Percentiles rank a stretch among this genome's conserved stretches.
Evolutionary conservation across 1,284 basidiomycete genomes (phyloP).

Genomic region (Entoloma clypeatum): DNA sequence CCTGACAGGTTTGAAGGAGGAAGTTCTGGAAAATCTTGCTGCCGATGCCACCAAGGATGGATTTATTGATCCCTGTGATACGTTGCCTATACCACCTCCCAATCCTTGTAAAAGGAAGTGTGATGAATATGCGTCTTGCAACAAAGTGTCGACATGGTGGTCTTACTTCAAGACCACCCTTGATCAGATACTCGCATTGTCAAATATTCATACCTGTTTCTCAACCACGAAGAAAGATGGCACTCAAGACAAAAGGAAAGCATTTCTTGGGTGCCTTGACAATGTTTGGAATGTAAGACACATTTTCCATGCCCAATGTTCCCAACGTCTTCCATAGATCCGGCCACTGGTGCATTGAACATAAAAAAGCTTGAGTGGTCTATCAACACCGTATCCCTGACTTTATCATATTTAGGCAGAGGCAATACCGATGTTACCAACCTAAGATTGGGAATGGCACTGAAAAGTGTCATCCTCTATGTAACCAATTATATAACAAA

Average conservation of each 20-base stretch:
- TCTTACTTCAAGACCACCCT: constrained; percentile 8
- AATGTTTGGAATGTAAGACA: constrained; percentile 24
- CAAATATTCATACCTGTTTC: constrained; percentile 20
- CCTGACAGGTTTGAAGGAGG: constrained; percentile 14
- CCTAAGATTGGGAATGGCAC: constrained; percentile 28
- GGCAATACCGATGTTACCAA: constrained; percentile 29
- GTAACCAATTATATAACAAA: constrained; percentile 33
- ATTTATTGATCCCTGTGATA: constrained; percentile 17
- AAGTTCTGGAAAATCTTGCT: constrained; percentile 11
- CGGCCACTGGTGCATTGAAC: constrained; percentile 18
- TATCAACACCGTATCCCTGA: constrained; percentile 24
- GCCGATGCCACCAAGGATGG: background rate
- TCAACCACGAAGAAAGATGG: constrained; percentile 1
- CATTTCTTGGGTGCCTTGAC: constrained; percentile 11
- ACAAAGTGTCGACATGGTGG: constrained; percentile 11
- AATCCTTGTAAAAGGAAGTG: constrained; percentile 4
- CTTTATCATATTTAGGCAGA: constrained; percentile 19
- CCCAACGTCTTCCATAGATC: constrained; percentile 21
- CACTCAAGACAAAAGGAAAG: constrained; percentile 5
- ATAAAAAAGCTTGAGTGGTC: constrained; percentile 23
- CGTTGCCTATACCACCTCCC: constrained; percentile 13
- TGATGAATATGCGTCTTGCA: constrained; percentile 3
- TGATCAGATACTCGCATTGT: constrained; percentile 18
- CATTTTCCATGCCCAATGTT: constrained; percentile 27
- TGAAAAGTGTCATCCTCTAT: constrained; percentile 30